A percentile compares a stretch with the other conserved stretches of the same genome.
Evolutionary conservation across 371 early-diverging fungal species (phyloP).

Genomic region (Capillidium rhysosporum): DNA sequence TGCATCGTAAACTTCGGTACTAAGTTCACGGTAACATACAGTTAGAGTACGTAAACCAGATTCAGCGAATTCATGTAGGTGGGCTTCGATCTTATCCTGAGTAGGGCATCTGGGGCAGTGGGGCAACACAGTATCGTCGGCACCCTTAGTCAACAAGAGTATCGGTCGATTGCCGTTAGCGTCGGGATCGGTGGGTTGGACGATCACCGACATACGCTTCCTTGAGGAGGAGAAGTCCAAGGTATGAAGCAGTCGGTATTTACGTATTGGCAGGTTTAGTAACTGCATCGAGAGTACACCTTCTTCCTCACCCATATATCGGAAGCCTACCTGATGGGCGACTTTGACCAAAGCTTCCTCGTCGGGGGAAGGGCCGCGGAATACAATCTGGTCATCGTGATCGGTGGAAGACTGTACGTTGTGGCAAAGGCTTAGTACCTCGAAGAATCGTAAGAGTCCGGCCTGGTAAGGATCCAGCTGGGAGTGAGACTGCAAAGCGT

Average conservation of each 20-base stretch:
- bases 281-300: constrained; percentile 8
- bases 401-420: constrained; percentile 45
- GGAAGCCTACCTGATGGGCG: constrained; percentile 62
- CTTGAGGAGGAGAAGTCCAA: constrained; percentile 47
- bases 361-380: constrained; percentile 85
- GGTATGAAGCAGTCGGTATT: constrained; percentile 27
- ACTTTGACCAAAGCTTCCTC: constrained; percentile 83
- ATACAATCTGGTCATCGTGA: constrained; percentile 15
- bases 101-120: not conserved
- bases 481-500: not conserved
- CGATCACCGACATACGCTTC: constrained; percentile 47
- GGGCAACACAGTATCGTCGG: constrained; percentile 21
- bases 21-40: constrained; percentile 56
- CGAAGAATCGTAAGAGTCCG: constrained; percentile 26
- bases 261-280: not conserved
- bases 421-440: constrained; percentile 80
- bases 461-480: not conserved
- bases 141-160: constrained; percentile 55
- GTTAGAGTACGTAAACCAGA: constrained; percentile 82
- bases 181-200: constrained; percentile 6
- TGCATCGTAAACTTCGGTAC: constrained; percentile 44
- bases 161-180: constrained; percentile 29
- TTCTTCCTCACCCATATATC: constrained; percentile 42
- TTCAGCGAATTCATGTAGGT: constrained; percentile 43
- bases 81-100: constrained; percentile 12